Conservation (phyloP, 2,329 filamentous ascomycete species). For the Xylariaceae sp. region DNA sequence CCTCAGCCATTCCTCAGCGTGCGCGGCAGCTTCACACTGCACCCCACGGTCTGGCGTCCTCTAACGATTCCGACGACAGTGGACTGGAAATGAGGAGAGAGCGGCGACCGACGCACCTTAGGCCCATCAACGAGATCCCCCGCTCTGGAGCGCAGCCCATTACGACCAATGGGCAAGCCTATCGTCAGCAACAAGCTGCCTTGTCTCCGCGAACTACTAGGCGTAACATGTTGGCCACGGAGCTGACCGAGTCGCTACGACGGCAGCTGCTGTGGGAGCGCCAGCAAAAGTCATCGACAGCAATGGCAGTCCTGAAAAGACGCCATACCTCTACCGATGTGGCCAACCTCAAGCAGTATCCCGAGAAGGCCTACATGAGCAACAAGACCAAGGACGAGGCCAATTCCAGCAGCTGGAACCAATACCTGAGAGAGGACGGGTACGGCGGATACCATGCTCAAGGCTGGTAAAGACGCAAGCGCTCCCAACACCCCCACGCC, state of each 20-base stretch:
- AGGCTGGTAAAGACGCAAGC: conserved; percentile 64
- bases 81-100: conserved; percentile 58
- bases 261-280: conserved; percentile 92
- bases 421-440: conserved; percentile 80
- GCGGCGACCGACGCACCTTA: conserved; percentile 39
- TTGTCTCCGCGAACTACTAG: conserved; percentile 87
- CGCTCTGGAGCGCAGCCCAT: conserved; percentile 70
- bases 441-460: conserved; percentile 73
- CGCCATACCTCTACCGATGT: conserved; percentile 87
- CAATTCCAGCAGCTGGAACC: conserved; percentile 72
- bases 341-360: conserved; percentile 77
- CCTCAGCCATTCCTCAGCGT: conserved; percentile 63
- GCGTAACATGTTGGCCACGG: conserved; percentile 90
- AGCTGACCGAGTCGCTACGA: conserved; percentile 86
- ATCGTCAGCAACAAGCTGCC: conserved; percentile 57
- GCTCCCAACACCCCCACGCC: conserved; percentile 1
- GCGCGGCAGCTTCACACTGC: conserved; percentile 41
- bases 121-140: conserved; percentile 54
- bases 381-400: conserved; percentile 49
- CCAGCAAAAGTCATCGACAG: conserved; percentile 85
- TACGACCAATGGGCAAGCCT: conserved; percentile 59
- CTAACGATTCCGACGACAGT: conserved; percentile 55
- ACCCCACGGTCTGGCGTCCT: conserved; percentile 38
- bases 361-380: conserved; percentile 56
- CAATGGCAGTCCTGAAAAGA: conserved; percentile 81